These are phyloP conservation scores for Myxozyma nipponensis DNA, from an alignment of 805 yeast genomes.

Conservation along the genomic window DNA sequence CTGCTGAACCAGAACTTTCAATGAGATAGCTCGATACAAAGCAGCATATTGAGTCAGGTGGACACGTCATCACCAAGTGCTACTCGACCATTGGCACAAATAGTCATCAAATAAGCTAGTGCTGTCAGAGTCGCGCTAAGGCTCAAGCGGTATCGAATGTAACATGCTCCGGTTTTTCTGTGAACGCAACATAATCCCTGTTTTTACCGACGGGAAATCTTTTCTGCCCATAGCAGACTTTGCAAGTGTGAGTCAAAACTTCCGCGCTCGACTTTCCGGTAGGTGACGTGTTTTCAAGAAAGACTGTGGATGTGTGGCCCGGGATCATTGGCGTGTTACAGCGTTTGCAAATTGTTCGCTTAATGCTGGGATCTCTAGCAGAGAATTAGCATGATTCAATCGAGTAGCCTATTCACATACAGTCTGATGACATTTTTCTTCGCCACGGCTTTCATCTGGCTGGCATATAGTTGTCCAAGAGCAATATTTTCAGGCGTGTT, in stretches of 20 bases:
- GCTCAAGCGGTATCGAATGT: background rate
- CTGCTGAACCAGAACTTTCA: no score
- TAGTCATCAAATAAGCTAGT: no score
- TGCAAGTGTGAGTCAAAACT: background rate
- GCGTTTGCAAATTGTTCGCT: conserved; percentile 61
- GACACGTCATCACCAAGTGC: no score
- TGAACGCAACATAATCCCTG: background rate
- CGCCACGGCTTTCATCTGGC: conserved; percentile 27
- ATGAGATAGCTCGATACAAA: no score
- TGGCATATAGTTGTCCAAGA: conserved; percentile 13
- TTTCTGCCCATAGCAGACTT: background rate
- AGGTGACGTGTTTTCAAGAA: conserved; percentile 38
- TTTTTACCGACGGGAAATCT: background rate
- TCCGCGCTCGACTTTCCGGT: background rate
- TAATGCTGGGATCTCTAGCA: conserved; percentile 38
- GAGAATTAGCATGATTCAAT: background rate
- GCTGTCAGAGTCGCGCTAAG: background rate
- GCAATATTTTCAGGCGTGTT: conserved; percentile 8
- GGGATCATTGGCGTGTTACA: conserved; percentile 53
- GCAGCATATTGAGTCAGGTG: no score
- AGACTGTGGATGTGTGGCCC: conserved; percentile 42
- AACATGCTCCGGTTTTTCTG: background rate
- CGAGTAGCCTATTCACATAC: conserved; percentile 7
- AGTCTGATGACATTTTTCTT: conserved; percentile 28
- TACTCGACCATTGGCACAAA: no score